Percentiles rank a stretch among this genome's conserved stretches.
phyloP scores from a whole-genome alignment of 1,139 yeast genomes.

The Citeromyces hawaiiensis region DNA sequence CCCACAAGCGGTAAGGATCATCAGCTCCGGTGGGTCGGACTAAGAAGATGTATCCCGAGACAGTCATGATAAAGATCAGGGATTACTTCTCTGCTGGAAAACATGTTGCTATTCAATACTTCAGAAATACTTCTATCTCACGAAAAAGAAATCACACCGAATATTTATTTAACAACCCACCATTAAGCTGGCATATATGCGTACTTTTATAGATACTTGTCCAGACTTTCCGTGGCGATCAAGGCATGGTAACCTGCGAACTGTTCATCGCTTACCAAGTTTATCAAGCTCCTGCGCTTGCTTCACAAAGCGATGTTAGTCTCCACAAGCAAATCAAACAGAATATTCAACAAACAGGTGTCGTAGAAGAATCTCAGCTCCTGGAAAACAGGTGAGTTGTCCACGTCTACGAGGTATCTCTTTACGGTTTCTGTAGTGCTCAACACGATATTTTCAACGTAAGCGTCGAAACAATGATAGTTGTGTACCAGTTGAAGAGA shows the following conservation, averaged over 20 bases:
- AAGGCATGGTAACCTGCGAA: conserved; percentile 40
- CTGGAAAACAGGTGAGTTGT: conserved; percentile 15
- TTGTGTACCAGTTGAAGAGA: conserved; percentile 17
- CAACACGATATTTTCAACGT: background rate
- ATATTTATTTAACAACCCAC: background rate
- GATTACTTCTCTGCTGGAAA: too few species aligned
- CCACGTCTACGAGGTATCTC: conserved; percentile 5
- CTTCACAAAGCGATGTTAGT: conserved; percentile 17
- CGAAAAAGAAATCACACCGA: too few species aligned
- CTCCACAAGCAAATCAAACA: conserved; percentile 24
- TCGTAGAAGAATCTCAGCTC: conserved; percentile 54
- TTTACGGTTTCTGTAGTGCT: conserved; percentile 5
- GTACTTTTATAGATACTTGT: conserved; percentile 44
- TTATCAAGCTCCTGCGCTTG: conserved; percentile 48
- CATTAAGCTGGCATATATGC: conserved; percentile 20
- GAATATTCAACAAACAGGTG: conserved; percentile 58
- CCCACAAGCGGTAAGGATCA: too few species aligned
- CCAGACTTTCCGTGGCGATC: conserved; percentile 42
- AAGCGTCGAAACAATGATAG: conserved; percentile 18
- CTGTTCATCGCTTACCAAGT: conserved; percentile 35
- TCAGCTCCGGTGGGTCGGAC: too few species aligned
- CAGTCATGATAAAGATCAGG: too few species aligned
- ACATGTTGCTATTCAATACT: too few species aligned
- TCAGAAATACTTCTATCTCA: too few species aligned
- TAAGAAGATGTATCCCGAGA: too few species aligned